Evolutionary conservation across 495 filamentous ascomycete genomes (phyloP).

Genomic region (Lepraria neglecta): DNA sequence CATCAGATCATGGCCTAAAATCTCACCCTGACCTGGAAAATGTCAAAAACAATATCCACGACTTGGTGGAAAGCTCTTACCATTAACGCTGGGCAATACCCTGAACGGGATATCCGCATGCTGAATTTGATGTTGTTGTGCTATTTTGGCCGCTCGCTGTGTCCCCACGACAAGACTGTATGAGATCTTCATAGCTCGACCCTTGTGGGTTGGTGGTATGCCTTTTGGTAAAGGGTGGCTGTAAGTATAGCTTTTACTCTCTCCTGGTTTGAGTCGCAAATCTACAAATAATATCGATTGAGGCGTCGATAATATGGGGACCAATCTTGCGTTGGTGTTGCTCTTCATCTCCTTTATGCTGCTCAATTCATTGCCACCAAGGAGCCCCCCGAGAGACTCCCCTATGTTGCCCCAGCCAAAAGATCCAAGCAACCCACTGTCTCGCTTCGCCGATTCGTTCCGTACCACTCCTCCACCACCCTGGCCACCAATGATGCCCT

Average conservation of each 20-base stretch:
- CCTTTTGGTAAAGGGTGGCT: conserved; percentile 78
- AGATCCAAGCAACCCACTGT: conserved; percentile 72
- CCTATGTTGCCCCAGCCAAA: conserved; percentile 87
- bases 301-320: conserved; percentile 88
- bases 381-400: conserved; percentile 77
- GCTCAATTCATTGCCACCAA: conserved; percentile 79
- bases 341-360: conserved; percentile 87
- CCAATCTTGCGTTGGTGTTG: conserved; percentile 66
- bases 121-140: conserved; percentile 73
- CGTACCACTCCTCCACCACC: conserved; percentile 74
- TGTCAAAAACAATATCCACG: conserved; percentile 24
- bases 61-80: conserved; percentile 31
- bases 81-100: conserved; percentile 85
- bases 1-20: conserved; percentile 85
- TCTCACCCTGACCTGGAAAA: conserved; percentile 51
- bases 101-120: conserved; percentile 92
- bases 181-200: conserved; percentile 86
- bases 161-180: conserved; percentile 92
- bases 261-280: conserved; percentile 76
- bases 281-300: conserved; percentile 97
- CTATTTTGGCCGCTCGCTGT: conserved; percentile 69
- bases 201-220: conserved; percentile 82
- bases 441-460: conserved; percentile 65
- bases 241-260: conserved; percentile 82
- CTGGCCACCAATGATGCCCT: conserved; percentile 82